Evolutionary conservation across 2,329 filamentous ascomycete genomes (phyloP), one percentile per base, ranked within the genome.

Genomic region (Fusarium sp.): DNA sequence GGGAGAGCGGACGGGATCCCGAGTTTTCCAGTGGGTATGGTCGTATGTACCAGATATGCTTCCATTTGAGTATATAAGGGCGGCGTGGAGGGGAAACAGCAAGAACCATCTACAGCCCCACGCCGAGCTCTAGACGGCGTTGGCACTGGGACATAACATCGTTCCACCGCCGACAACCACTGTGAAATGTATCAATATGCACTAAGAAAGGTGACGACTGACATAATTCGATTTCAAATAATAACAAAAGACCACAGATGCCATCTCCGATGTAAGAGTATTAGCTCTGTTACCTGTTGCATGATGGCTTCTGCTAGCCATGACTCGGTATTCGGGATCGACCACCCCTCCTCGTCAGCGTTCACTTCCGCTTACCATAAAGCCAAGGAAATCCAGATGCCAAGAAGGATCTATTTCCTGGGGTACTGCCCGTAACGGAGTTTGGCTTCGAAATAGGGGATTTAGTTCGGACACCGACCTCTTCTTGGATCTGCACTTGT

Each of bases 1-100:
- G 47, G 47, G 47, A 52, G 47, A 52, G 47, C 47, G 18, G 47
- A 52, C 47, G 27, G 47, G 59, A 34, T 59, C 56, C 56, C 56
- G 56, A 38, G n/a, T 59, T 59, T 6, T 58, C 34, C 54, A 10
- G 35, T 60, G 57, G 37, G 37, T 60, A 60, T 60, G 24, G 37
- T 60, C 57, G 57, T 60, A 60, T 60, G 57, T 60, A 60, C 35
- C 16, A 22, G 4, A 3, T 11, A 1, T 5, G 18, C 10, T 20
- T 13, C 3, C 18, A 13, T 31, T 31, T 31, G 3, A 11, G 13
- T 7, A 52, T 52, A 31, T 13, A 52, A 31, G 10, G 47, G 47
- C 16, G 24, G 9, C 2, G 1, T n/a, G 5, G 16, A 3, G 6
- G 16, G 47, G 16, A 29, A 31, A 20, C 20, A 14, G 24, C 22